Conservation (phyloP, 805 yeast species). For the Candida xyloterini region DNA sequence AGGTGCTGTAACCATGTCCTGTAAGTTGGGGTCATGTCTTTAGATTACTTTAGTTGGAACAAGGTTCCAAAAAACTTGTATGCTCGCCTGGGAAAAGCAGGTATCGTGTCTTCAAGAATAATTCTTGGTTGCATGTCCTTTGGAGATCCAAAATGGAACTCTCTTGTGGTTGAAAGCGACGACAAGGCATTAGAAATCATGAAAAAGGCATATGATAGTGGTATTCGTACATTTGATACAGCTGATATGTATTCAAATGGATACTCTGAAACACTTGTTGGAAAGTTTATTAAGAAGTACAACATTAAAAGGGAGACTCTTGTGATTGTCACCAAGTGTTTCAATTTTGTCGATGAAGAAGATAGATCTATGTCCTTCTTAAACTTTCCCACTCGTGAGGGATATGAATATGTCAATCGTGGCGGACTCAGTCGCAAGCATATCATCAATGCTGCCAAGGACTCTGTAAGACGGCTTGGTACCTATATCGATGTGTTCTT, state of each 20-base stretch:
- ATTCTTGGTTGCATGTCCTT: slow-evolving; percentile 55
- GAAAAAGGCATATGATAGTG: slow-evolving; percentile 45
- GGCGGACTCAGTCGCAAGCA: slow-evolving; percentile 45
- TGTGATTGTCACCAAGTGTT: slow-evolving; percentile 51
- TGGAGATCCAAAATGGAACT: slow-evolving; percentile 42
- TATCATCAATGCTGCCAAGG: slow-evolving; percentile 41
- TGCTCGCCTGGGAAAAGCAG: slow-evolving; percentile 7
- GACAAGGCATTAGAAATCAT: slow-evolving; percentile 41
- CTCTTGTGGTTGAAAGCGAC: slow-evolving; percentile 47
- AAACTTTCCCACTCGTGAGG: slow-evolving; percentile 21
- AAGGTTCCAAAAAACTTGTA: slow-evolving; percentile 10
- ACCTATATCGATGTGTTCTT: slow-evolving; percentile 53
- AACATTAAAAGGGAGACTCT: slow-evolving; percentile 51
- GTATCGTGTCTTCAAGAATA: slow-evolving; percentile 42
- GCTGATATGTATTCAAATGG: slow-evolving; percentile 50
- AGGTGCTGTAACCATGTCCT: no score
- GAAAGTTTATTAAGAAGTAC: slow-evolving; percentile 52
- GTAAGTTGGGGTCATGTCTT: neutral
- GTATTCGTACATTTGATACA: slow-evolving; percentile 49
- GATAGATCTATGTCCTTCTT: slow-evolving; percentile 1
- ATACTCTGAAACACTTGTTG: slow-evolving; percentile 44
- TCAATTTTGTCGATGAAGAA: slow-evolving; percentile 29
- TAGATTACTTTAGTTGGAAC: slow-evolving; percentile 10
- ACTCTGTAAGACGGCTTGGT: slow-evolving; percentile 45
- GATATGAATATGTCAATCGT: slow-evolving; percentile 31